Conservation (phyloP, 2,329 filamentous ascomycete species). For the Cladophialophora yegresii region DNA sequence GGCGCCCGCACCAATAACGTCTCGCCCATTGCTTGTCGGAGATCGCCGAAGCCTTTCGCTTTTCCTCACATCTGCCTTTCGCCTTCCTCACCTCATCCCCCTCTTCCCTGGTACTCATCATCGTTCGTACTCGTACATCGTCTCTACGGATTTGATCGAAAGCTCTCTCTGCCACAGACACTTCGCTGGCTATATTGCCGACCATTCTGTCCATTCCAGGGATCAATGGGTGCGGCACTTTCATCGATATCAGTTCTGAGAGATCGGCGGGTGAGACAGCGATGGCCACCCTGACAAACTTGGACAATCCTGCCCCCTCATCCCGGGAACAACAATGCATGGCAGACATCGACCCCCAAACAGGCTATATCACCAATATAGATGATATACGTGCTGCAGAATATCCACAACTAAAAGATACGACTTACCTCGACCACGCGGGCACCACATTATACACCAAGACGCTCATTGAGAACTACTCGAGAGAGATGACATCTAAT, state of each 20-base stretch:
- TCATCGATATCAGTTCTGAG: slow-evolving; percentile 1
- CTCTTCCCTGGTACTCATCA: background rate
- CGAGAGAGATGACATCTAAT: slow-evolving; percentile 72
- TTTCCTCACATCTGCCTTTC: background rate
- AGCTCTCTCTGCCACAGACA: background rate
- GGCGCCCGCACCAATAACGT: slow-evolving; percentile 23
- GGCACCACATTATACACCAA: slow-evolving; percentile 84
- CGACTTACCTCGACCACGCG: slow-evolving; percentile 87
- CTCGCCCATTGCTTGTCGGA: slow-evolving; percentile 14
- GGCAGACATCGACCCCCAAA: slow-evolving; percentile 23
- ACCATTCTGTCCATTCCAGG: slow-evolving; percentile 10
- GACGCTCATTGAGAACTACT: slow-evolving; percentile 77
- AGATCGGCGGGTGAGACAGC: slow-evolving; percentile 19
- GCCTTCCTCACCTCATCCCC: slow-evolving; percentile 8
- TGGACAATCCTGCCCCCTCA: background rate
- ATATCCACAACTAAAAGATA: slow-evolving; percentile 57
- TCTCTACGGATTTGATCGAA: background rate
- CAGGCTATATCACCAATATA: slow-evolving; percentile 49
- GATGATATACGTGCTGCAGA: slow-evolving; percentile 51
- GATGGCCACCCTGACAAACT: slow-evolving; percentile 29
- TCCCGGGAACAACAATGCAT: slow-evolving; percentile 7
- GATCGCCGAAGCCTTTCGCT: slow-evolving; percentile 15
- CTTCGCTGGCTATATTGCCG: background rate
- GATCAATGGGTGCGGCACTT: slow-evolving; percentile 24
- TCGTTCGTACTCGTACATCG: slow-evolving; percentile 25